These are phyloP conservation scores for Scleroderma bovista DNA, from an alignment of 768 basidiomycete genomes.

Conservation along the genomic window DNA sequence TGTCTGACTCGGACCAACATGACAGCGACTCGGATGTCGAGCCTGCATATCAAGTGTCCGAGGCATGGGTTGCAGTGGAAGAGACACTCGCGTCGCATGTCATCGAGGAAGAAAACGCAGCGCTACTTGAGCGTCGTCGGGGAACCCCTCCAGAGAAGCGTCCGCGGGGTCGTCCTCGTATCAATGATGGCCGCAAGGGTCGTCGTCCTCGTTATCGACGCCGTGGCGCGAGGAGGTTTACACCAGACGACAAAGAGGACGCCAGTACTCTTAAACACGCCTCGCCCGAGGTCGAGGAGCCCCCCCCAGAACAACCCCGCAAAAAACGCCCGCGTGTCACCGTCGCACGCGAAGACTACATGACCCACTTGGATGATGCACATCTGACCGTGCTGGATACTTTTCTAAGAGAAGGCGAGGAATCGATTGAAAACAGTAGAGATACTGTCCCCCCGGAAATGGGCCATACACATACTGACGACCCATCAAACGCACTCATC, in stretches of 20 bases:
- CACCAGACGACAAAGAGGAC: background rate
- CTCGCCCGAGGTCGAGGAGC: background rate
- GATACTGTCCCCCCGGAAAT: no score
- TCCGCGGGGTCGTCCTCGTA: background rate
- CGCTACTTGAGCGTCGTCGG: background rate
- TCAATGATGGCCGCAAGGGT: background rate
- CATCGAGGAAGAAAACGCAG: slow-evolving; percentile 10
- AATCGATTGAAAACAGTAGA: slow-evolving; percentile 3
- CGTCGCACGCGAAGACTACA: slow-evolving; percentile 5
- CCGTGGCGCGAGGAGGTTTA: background rate
- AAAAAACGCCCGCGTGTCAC: background rate
- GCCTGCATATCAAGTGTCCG: slow-evolving; percentile 33
- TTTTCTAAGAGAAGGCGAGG: slow-evolving; percentile 29
- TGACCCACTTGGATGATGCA: slow-evolving; percentile 18
- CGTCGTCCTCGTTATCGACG: background rate
- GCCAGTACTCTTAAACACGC: no score
- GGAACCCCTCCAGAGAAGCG: background rate
- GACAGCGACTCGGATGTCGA: background rate
- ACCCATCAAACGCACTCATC: slow-evolving; percentile 15
- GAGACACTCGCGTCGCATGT: slow-evolving; percentile 25
- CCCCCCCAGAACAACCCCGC: background rate
- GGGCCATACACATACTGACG: background rate
- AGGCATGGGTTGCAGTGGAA: slow-evolving; percentile 31
- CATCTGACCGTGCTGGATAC: slow-evolving; percentile 33
- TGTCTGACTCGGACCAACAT: background rate